Conservation (phyloP, 345 rosid genomes). For the Eutrema japonicum region DNA sequence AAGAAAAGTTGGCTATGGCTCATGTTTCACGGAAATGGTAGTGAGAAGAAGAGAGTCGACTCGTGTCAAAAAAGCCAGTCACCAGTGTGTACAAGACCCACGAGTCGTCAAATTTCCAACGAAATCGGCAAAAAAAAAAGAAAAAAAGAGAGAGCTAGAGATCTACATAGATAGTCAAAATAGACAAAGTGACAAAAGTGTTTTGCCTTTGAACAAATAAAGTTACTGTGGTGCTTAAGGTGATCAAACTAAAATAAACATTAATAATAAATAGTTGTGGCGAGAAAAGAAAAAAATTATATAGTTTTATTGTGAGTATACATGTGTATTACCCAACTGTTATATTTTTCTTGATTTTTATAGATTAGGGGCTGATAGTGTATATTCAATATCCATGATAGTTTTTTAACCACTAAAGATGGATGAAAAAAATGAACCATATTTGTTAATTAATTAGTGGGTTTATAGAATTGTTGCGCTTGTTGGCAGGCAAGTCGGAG, state of each 20-base stretch:
- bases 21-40: conserved; percentile 36
- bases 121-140: conserved; percentile 14
- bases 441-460: background rate
- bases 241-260: background rate
- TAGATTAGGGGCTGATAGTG: conserved; percentile 4
- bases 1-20: conserved; percentile 43
- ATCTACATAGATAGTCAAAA: conserved; percentile 22
- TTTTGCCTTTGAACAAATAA: conserved; percentile 3
- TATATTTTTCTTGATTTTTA: background rate
- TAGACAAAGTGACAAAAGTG: conserved; percentile 23
- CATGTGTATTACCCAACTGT: conserved; percentile 14
- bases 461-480: conserved; percentile 34
- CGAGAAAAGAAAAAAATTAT: too few species aligned
- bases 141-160: background rate
- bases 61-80: conserved; percentile 37
- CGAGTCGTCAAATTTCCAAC: conserved; percentile 34
- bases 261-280: background rate
- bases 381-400: background rate
- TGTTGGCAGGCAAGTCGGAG: conserved; percentile 73
- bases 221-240: conserved; percentile 29
- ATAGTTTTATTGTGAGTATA: background rate
- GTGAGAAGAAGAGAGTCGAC: conserved; percentile 31
- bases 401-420: conserved; percentile 31
- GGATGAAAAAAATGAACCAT: background rate
- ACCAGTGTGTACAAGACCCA: conserved; percentile 44